Evolutionary conservation across 1,284 basidiomycete species (phyloP), one percentile per base, ranked within the genome.

Genomic region (Leccinum subfulvum): DNA sequence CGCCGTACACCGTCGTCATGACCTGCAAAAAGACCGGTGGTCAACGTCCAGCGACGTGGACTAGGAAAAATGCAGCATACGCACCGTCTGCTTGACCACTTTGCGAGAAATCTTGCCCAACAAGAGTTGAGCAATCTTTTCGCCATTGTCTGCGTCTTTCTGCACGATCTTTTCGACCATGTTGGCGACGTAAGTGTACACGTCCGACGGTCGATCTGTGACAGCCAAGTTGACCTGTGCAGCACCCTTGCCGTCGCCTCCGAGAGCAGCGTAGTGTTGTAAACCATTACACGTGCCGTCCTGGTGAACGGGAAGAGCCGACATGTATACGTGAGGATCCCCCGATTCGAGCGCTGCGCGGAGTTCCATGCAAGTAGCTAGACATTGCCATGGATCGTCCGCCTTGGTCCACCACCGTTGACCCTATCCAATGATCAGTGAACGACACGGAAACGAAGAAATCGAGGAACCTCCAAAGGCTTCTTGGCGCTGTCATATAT

Each of bases 1-100:
- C 97, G 52, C 96, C 97, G 75, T 99, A 99, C 41, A 99, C 97
- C 10, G 97, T 99, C 0, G 97, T 99, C 97, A 99, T 99, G 69
- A 98, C 94, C 85, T 90, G 52, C 5, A 18, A 47, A 56, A 53
- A 8, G 28, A 35, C 37, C 33, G 6, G 39, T 3, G 3, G 33
- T 69, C 23, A 63, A 58, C 13, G 66, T 63, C 18, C 26, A 23
- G 33, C 35, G n/a, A 57, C 7, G 41, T 18, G 44, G 28, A 56
- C 11, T n/a, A 57, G 18, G 9, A 54, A 61, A 37, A 47, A 16
- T 39, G 59, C 57, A 53, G 26, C 55, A 55, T 52, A 79, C 83
- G 59, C 49, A 90, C 93, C 18, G 97, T 98, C 81, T 99, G 97
- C 82, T 99, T 99, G 69, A 99, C 97, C 26, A 98, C 90, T 78